phyloP scores from a whole-genome alignment of 345 rosid genomes.

The Brassica incana region DNA sequence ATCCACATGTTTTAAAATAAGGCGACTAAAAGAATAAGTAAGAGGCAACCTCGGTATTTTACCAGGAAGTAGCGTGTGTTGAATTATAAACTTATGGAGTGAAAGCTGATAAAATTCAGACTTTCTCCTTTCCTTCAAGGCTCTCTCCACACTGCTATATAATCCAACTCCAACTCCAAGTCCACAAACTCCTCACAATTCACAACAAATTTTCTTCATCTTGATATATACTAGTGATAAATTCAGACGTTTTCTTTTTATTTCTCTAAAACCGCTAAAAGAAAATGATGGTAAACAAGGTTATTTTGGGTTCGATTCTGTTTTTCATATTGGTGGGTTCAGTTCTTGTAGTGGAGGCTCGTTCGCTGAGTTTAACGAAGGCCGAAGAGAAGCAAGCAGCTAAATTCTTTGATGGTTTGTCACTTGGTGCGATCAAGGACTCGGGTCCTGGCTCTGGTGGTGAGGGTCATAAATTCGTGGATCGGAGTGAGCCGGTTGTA shows the following conservation, averaged over 20 bases:
- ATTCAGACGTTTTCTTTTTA: not conserved
- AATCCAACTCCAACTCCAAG: constrained; percentile 30
- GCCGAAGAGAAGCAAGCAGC: constrained; percentile 29
- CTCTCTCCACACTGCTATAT: constrained; percentile 9
- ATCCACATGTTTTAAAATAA: not conserved
- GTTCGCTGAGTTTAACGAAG: constrained; percentile 42
- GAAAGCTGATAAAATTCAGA: constrained; percentile 14
- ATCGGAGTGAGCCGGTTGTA: constrained; percentile 32
- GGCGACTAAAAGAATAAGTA: constrained; percentile 27
- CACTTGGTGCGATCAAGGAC: constrained; percentile 49
- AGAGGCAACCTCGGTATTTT: constrained; percentile 34
- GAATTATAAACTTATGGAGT: constrained; percentile 31
- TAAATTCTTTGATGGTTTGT: constrained; percentile 48
- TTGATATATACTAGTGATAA: not conserved
- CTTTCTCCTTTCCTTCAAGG: constrained; percentile 23
- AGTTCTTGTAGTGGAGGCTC: constrained; percentile 39
- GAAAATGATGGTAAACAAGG: constrained; percentile 42
- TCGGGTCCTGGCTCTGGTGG: constrained; percentile 57
- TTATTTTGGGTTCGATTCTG: constrained; percentile 26
- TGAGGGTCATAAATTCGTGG: constrained; percentile 43
- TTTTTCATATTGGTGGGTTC: constrained; percentile 24
- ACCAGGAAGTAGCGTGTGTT: constrained; percentile 25
- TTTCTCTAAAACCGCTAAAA: constrained; percentile 4
- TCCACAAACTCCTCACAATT: constrained; percentile 21
- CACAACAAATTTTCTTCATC: not conserved